Percentiles rank a stretch among this genome's conserved stretches.
phyloP scores from a whole-genome alignment of 371 early-diverging fungal genomes.

The Apophysomyces ossiformis region DNA sequence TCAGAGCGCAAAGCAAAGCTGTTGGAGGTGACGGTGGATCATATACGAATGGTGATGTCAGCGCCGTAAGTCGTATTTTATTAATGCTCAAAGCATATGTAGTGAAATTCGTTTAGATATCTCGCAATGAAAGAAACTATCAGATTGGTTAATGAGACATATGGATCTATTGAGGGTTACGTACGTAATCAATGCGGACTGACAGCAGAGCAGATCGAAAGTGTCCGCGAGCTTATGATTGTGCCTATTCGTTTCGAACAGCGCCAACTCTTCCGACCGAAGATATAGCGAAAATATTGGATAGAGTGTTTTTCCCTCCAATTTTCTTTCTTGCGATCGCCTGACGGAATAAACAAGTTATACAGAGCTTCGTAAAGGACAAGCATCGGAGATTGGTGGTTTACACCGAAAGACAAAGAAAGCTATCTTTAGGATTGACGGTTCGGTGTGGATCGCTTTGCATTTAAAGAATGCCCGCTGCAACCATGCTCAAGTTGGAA shows the following conservation, averaged over 20 bases:
- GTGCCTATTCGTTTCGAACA: constrained; percentile 54
- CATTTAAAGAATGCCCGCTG: constrained; percentile 8
- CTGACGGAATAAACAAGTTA: neutral
- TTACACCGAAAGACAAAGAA: neutral
- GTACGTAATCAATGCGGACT: constrained; percentile 39
- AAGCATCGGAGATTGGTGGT: neutral
- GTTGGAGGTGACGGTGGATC: constrained; percentile 35
- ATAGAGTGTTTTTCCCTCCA: neutral
- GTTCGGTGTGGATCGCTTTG: neutral
- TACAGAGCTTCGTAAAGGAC: neutral
- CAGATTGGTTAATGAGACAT: constrained; percentile 25
- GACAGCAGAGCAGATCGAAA: constrained; percentile 34
- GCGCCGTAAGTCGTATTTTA: constrained; percentile 43
- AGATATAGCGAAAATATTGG: constrained; percentile 9
- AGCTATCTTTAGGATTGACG: neutral
- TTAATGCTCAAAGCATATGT: neutral
- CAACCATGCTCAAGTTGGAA: constrained; percentile 10
- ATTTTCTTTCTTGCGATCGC: neutral
- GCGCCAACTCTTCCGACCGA: constrained; percentile 45
- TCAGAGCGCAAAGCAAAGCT: constrained; percentile 39
- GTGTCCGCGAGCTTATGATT: constrained; percentile 44
- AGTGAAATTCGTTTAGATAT: constrained; percentile 26
- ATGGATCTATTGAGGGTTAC: constrained; percentile 40
- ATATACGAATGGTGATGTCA: constrained; percentile 51
- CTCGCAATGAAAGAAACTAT: constrained; percentile 52